Base-by-base conservation (phyloP, 2,329 filamentous ascomycete genomes). In the Colletotrichum sp. region DNA sequence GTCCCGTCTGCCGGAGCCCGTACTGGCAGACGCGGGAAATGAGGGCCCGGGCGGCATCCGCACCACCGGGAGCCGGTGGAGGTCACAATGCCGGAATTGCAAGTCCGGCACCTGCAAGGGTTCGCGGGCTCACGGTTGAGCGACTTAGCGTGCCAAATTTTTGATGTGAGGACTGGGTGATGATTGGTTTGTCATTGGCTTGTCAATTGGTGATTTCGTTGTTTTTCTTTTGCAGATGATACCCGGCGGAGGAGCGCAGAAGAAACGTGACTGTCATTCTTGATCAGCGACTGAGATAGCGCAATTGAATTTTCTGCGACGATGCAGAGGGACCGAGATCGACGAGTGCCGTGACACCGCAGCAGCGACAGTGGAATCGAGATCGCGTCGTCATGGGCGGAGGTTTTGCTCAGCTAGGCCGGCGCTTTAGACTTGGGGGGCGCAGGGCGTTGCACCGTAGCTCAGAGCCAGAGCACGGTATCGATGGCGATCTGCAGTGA, bases 1-100 rank as follows among this genome's bases (percentile, higher is more conserved):
- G 86, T 44, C 86, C 86, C 1, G 79, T 87, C 2, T 88, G 86
- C 71, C 79, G 86, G 24, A 79, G 78, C 13, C 77, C 74, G 9
- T 87, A 85, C 74, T 87, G 81, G 67, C 77, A 79, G 59, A 63
- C 36, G 26, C 66, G 69, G 24, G 64, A 76, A 18, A 77, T 32
- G 32, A 76, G 49, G 39, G 60, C 71, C 18, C 66, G 71, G 49
- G 68, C 71, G 36, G 34, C 70, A 21, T 62, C 55, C 16, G 63
- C 68, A 30, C 68, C 68, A 21, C 28, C 62, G 59, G 70, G 66
- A 18, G 8, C 55, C 16, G 36, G 76, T 57, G 57, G 39, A 36
- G 39, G 68, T 21, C 36, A 16, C 26, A 44, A 26, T 13, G 10
- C 60, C 18, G 72, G 63, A 6, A 32, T 73, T 21, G 59, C 44